phyloP scores from a whole-genome alignment of 148 eudicot species.

The Rhododendron ferrugineum region DNA sequence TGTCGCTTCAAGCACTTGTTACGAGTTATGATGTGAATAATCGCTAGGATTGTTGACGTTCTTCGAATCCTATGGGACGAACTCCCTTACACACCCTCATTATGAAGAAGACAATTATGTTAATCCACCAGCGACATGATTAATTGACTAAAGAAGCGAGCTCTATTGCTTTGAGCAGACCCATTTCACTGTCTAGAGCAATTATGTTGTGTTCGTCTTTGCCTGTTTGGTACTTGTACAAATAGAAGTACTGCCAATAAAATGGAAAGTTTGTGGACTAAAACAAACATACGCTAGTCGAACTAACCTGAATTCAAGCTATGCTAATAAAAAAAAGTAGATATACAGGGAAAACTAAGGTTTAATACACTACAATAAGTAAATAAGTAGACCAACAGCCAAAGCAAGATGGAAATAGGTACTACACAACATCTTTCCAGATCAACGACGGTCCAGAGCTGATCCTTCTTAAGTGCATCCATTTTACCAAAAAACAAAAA shows the following conservation, averaged over 20 bases:
- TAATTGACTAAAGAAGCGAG: too few species aligned
- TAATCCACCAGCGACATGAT: too few species aligned
- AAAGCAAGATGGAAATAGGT: not conserved
- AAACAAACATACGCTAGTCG: not conserved
- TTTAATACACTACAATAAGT: not conserved
- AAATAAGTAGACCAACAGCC: not conserved
- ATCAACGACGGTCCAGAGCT: not conserved
- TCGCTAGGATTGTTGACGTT: not conserved
- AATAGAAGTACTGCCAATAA: not conserved
- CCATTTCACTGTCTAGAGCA: not conserved
- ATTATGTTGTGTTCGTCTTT: not conserved
- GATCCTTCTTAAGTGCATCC: not conserved
- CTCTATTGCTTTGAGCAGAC: too few species aligned
- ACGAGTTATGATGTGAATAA: not conserved
- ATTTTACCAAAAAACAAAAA: not conserved
- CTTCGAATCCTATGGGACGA: too few species aligned
- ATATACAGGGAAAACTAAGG: not conserved
- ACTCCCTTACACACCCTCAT: not conserved
- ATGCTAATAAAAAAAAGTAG: not conserved
- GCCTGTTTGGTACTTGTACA: not conserved
- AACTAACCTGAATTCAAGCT: not conserved
- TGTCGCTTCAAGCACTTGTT: too few species aligned
- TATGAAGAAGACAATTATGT: not conserved
- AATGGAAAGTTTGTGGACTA: not conserved
- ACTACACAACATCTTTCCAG: not conserved